Evolutionary conservation across 2,329 filamentous ascomycete genomes (phyloP).

Genomic region (Moelleriella libera): DNA sequence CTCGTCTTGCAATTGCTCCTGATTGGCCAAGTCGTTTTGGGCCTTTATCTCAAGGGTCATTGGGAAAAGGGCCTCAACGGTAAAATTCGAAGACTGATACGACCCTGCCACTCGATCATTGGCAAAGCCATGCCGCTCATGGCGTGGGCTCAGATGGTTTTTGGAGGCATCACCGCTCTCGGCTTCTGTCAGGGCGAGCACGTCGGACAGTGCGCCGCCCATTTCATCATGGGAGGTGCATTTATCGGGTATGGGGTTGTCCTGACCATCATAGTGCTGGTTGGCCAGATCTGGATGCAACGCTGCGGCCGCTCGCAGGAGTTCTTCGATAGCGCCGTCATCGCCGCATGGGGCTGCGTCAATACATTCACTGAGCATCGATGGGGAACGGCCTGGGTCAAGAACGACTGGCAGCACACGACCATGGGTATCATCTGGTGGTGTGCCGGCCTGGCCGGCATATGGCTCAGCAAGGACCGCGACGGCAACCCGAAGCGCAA

Average conservation of each 20-base stretch:
- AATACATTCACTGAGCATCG: slow-evolving; percentile 97
- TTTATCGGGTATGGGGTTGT: slow-evolving; percentile 91
- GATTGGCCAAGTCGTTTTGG: slow-evolving; percentile 61
- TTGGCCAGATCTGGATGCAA: slow-evolving; percentile 77
- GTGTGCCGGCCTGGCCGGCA: slow-evolving; percentile 77
- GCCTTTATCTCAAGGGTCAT: slow-evolving; percentile 80
- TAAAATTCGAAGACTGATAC: slow-evolving; percentile 57
- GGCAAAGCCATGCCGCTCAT: slow-evolving; percentile 80
- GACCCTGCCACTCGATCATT: slow-evolving; percentile 62
- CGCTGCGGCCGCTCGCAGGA: slow-evolving; percentile 80
- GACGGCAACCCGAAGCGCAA: slow-evolving; percentile 83
- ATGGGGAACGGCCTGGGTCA: slow-evolving; percentile 81
- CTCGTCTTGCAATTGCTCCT: slow-evolving; percentile 70
- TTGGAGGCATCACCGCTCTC: slow-evolving; percentile 82
- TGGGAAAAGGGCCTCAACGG: slow-evolving; percentile 74
- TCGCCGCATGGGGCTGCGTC: slow-evolving; percentile 89
- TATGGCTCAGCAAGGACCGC: slow-evolving; percentile 80
- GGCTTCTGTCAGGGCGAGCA: slow-evolving; percentile 92
- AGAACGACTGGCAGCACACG: slow-evolving; percentile 93
- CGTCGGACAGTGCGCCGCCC: slow-evolving; percentile 79
- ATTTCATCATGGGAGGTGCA: slow-evolving; percentile 97
- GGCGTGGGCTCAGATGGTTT: slow-evolving; percentile 87
- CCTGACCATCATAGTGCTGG: slow-evolving; percentile 71
- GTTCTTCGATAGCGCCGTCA: slow-evolving; percentile 87
- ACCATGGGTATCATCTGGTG: slow-evolving; percentile 99